Evolutionary conservation across 1,284 basidiomycete genomes (phyloP).

Genomic region (Salmacisia buchloeana): DNA sequence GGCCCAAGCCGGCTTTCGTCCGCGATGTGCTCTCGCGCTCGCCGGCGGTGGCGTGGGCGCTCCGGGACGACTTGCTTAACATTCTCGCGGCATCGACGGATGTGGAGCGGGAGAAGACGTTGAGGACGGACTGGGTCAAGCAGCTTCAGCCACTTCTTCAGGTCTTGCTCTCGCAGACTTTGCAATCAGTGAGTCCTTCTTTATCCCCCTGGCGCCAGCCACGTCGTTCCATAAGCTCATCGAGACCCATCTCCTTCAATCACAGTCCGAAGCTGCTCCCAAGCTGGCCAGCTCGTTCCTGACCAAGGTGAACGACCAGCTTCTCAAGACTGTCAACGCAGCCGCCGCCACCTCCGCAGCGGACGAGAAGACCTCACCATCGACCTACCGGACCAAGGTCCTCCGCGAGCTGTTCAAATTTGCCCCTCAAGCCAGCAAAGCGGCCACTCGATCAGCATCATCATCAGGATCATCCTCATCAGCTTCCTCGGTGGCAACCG

Average conservation of each 20-base stretch:
- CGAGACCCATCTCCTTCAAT: neutral
- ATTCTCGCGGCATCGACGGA: slow-evolving; percentile 27
- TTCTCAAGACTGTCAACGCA: neutral
- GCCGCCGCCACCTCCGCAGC: neutral
- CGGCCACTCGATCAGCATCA: neutral
- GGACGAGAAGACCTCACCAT: neutral
- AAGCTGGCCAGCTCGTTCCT: neutral
- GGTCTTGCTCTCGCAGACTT: slow-evolving; percentile 59
- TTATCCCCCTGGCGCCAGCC: neutral
- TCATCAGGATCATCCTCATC: neutral
- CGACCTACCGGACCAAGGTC: neutral
- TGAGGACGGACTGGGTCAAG: neutral
- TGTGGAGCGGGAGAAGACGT: neutral
- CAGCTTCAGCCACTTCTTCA: slow-evolving; percentile 73
- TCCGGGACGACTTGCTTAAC: slow-evolving; percentile 62
- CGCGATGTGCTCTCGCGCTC: slow-evolving; percentile 70
- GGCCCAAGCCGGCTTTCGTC: slow-evolving; percentile 70
- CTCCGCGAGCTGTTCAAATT: neutral
- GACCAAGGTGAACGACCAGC: neutral
- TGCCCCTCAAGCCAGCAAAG: too few species aligned
- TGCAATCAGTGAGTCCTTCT: neutral
- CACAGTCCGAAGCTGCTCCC: neutral
- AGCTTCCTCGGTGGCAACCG: neutral
- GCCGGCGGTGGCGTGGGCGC: slow-evolving; percentile 64
- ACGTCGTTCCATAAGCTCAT: neutral